Conservation (phyloP, 1,284 basidiomycete genomes). For the Stygiomarasmius scandens region DNA sequence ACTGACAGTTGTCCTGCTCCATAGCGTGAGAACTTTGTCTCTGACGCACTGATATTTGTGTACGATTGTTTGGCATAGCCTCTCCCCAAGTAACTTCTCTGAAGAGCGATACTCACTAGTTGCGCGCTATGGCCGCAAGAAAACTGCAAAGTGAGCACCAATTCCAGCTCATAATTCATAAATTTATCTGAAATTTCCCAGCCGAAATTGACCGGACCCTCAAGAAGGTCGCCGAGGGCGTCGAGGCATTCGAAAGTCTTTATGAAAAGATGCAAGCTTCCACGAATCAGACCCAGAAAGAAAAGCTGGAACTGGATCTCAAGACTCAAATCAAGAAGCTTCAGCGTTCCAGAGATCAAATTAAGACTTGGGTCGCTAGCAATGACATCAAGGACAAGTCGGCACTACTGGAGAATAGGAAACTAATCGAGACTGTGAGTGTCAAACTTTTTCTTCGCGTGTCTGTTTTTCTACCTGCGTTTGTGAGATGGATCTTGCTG, state of each 20-base stretch:
- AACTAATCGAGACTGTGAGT: conserved; percentile 96
- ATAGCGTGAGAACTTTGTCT: not conserved
- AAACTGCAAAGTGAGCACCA: conserved; percentile 75
- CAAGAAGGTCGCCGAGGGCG: conserved; percentile 92
- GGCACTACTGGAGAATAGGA: conserved; percentile 88
- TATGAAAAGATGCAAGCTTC: conserved; percentile 96
- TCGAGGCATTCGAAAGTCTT: conserved; percentile 93
- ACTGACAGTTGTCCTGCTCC: too few species aligned
- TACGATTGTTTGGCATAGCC: not conserved
- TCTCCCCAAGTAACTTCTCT: not conserved
- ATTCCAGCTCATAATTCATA: not conserved
- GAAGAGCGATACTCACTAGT: conserved; percentile 5
- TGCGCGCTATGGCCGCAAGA: conserved; percentile 71
- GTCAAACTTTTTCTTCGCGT: not conserved
- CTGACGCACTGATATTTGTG: not conserved
- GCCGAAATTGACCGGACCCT: conserved; percentile 96
- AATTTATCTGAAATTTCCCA: conserved; percentile 34
- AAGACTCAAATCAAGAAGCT: conserved; percentile 99
- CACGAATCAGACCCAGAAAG: conserved; percentile 94
- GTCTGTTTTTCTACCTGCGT: conserved; percentile 2
- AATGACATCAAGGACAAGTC: conserved; percentile 99
- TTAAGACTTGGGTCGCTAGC: conserved; percentile 98
- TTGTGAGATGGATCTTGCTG: not conserved
- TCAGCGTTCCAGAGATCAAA: conserved; percentile 96
- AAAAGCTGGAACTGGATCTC: conserved; percentile 93